Evolutionary conservation across 768 basidiomycete genomes (phyloP), one percentile per base, ranked within the genome.

Genomic region (Leucocoprinus leucothites): DNA sequence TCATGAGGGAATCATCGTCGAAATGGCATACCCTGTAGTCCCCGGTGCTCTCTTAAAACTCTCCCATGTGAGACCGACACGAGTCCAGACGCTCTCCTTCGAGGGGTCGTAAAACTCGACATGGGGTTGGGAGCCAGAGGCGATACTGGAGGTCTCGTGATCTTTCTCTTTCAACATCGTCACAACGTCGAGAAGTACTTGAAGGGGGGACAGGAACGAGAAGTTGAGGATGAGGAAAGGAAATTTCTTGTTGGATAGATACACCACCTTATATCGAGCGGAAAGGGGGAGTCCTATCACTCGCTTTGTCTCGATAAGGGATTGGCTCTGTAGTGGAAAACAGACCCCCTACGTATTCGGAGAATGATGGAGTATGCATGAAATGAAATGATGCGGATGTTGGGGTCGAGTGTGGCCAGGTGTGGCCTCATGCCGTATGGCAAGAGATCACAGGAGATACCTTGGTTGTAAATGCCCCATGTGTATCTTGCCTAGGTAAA

Each of bases 21-120:
- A 21, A 34, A 34, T 9, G 8, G 13, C 72, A 25, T 58, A 78
- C 77, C 72, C 75, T 55, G 77, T 78, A 13, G 71, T 71, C 46
- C 73, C 75, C 34, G 75, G 77, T 45, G 77, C 75, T 36, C 77
- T 69, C 58, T 77, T 78, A 65, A 78, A 77, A 62, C 72, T 74
- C 66, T 78, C 77, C 4, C 63, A 60, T 19, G 62, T 67, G 43
- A 78, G 58, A 49, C 77, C 77, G 14, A 75, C 19, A 35, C 77
- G 75, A 21, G 77, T 78, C 75, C 73, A 76, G 35, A 68, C 58
- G 28, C 67, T 71, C 60, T 78, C 76, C 57, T 78, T 76, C 35
- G 74, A 76, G 13, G 76, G 76, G 61, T 78, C 76, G 51, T 78
- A 78, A 57, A 78, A 73, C 53, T 71, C 67, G 40, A 67, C 63